Base-by-base conservation (phyloP, 2,329 filamentous ascomycete genomes). In the Myriosclerotinia scirpicola region DNA sequence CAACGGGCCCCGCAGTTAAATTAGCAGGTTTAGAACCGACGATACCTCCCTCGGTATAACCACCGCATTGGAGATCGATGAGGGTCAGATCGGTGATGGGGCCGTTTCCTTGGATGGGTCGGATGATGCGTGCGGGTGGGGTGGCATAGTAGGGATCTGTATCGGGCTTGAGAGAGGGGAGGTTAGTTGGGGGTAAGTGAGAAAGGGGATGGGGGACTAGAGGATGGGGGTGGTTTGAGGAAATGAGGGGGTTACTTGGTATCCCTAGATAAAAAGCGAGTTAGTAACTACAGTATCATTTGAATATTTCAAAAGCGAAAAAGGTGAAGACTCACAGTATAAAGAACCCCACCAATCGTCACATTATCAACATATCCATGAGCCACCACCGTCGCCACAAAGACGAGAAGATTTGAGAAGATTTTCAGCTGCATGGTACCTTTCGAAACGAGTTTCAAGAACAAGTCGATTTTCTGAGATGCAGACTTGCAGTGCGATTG, bases 41-140 rank as follows among this genome's bases (percentile, higher is more conserved):
- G 65, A 79, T 73, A 26, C 83, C 83, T 9, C 81, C 81, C 20
- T 76, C 82, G 5, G 81, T 78, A 64, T 81, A 83, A 30, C 84
- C 83, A 55, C 82, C 82, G 76, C 85, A 87, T 73, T 87, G 84
- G 9, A 87, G 64, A 69, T 87, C 85, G 66, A 81, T 78, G 15
- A 80, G 78, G 2, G 79, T 80, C 9, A 87, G 74, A 66, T 87
- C 81, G 66, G 82, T 76, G 30, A 87, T 81, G 0, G 85, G 85
- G 4, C 85, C 85, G 74, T 87, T 87, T 48, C 84, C 84, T 67
- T 83, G 80, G 66, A 87, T 81, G 9, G 79, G 78, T 22, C 85
- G 82, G n/a, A 85, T 85, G 73, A 87, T 82, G n/a, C 84, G 80
- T 54, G 82, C 70, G 20, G 82, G 82, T 56, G 65, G 69, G 15